Evolutionary conservation across 148 eudicot species (phyloP).

Genomic region (Cornus florida): DNA sequence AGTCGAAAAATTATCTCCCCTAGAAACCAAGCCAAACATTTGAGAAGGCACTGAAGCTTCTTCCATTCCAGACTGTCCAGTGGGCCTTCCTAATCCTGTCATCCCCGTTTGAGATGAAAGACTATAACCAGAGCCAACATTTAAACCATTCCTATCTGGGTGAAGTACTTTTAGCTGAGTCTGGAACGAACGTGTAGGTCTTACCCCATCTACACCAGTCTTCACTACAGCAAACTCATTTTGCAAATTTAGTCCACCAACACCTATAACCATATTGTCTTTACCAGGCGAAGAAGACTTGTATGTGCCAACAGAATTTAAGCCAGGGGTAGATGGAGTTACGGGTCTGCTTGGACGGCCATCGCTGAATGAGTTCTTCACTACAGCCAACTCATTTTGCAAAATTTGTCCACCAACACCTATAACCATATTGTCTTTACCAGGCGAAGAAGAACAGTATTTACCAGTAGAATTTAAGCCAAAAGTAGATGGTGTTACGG

Average conservation of each 20-base stretch:
- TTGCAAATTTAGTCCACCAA: conserved; percentile 23
- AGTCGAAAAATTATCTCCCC: not conserved
- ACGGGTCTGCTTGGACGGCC: conserved; percentile 20
- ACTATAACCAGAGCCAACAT: conserved; percentile 27
- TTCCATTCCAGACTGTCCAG: conserved; percentile 24
- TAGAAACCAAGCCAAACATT: conserved; percentile 13
- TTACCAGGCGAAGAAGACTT: conserved; percentile 18
- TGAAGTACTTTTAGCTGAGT: conserved; percentile 23
- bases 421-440: conserved; percentile 23
- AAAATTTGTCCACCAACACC: conserved; percentile 22
- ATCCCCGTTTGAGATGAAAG: conserved; percentile 35
- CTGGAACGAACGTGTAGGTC: conserved; percentile 17
- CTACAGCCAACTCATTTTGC: conserved; percentile 2
- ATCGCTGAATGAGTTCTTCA: conserved; percentile 17
- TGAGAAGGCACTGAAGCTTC: conserved; percentile 19
- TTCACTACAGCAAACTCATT: not conserved
- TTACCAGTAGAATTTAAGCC: conserved; percentile 21
- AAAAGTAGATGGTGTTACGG: conserved; percentile 23
- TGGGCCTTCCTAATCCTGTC: conserved; percentile 13
- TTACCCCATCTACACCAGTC: conserved; percentile 25
- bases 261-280: conserved; percentile 21
- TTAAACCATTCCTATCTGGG: conserved; percentile 40
- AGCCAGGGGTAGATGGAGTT: conserved; percentile 24
- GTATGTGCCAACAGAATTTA: conserved; percentile 17
- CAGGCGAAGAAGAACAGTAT: conserved; percentile 11